phyloP scores from a whole-genome alignment of 2,329 filamentous ascomycete species.

The Botryotinia narcissicola region DNA sequence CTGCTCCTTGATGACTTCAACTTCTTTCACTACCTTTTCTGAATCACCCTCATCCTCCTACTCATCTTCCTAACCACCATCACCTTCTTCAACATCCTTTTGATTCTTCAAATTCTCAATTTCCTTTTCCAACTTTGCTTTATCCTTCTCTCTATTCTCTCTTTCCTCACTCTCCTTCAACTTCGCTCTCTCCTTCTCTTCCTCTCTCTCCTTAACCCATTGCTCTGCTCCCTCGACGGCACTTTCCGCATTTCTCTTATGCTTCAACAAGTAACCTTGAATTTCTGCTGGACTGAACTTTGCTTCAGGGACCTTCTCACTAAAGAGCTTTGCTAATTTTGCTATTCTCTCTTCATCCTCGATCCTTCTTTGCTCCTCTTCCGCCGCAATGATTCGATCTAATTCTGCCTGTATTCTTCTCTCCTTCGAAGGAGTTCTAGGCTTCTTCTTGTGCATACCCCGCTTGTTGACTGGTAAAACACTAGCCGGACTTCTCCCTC shows the following conservation, averaged over 20 bases:
- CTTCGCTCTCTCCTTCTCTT: slow-evolving; percentile 45
- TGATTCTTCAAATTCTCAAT: slow-evolving; percentile 24
- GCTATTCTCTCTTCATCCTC: slow-evolving; percentile 27
- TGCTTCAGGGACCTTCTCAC: slow-evolving; percentile 49
- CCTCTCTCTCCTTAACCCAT: slow-evolving; percentile 53
- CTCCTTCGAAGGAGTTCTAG: slow-evolving; percentile 33
- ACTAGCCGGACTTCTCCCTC: slow-evolving; percentile 43
- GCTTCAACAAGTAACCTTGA: slow-evolving; percentile 62
- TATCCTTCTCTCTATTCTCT: slow-evolving; percentile 29
- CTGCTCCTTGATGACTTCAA: background rate
- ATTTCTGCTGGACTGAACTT: slow-evolving; percentile 62
- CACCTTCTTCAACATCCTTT: slow-evolving; percentile 12
- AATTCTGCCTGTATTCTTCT: background rate
- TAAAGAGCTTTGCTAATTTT: slow-evolving; percentile 52
- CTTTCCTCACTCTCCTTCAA: slow-evolving; percentile 34
- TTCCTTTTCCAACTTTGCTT: slow-evolving; percentile 24
- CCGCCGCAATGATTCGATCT: slow-evolving; percentile 6
- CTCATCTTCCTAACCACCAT: background rate
- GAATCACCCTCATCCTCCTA: background rate
- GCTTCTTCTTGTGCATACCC: slow-evolving; percentile 19
- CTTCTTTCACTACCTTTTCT: background rate
- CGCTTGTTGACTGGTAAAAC: slow-evolving; percentile 22
- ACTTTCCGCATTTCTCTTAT: slow-evolving; percentile 55
- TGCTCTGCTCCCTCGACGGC: slow-evolving; percentile 52
- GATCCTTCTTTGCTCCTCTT: slow-evolving; percentile 24